phyloP scores from a whole-genome alignment of 306 rosid genomes.

The Psophocarpus tetragonolobus region DNA sequence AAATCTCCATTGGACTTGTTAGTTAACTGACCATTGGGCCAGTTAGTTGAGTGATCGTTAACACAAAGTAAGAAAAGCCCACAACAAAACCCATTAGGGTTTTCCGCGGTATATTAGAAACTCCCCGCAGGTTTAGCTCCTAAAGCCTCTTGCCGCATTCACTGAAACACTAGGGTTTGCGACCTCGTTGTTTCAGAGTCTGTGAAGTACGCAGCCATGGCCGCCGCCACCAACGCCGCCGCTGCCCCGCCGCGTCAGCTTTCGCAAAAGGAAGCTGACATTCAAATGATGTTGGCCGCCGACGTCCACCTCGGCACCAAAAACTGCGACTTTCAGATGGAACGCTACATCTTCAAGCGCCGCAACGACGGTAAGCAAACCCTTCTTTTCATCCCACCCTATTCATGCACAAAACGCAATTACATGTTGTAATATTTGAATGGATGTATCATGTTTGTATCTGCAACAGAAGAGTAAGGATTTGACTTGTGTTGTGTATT shows the following conservation, averaged over 20 bases:
- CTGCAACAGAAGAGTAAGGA: background rate
- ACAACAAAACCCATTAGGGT: background rate
- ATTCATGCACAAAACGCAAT: background rate
- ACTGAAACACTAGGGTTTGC: background rate
- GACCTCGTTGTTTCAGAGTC: background rate
- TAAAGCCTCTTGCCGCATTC: background rate
- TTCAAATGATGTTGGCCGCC: constrained; percentile 87
- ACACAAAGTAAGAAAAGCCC: background rate
- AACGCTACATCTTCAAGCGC: constrained; percentile 88
- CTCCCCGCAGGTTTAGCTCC: background rate
- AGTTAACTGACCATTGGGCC: background rate
- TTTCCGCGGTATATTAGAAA: background rate
- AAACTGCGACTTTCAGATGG: constrained; percentile 87
- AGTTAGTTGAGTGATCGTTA: background rate
- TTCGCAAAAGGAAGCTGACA: constrained; percentile 79
- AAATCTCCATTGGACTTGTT: too few relatives aligned
- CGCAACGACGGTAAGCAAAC: constrained; percentile 67
- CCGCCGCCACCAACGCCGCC: constrained; percentile 33
- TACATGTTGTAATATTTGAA: background rate
- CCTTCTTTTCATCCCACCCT: too few relatives aligned
- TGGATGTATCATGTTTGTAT: background rate
- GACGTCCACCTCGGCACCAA: constrained; percentile 90
- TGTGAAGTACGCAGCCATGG: constrained; percentile 40
- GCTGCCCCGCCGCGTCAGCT: constrained; percentile 62
- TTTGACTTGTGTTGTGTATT: background rate